Base-by-base conservation (phyloP, 2,329 filamentous ascomycete species). In the Ascochyta fabae region DNA sequence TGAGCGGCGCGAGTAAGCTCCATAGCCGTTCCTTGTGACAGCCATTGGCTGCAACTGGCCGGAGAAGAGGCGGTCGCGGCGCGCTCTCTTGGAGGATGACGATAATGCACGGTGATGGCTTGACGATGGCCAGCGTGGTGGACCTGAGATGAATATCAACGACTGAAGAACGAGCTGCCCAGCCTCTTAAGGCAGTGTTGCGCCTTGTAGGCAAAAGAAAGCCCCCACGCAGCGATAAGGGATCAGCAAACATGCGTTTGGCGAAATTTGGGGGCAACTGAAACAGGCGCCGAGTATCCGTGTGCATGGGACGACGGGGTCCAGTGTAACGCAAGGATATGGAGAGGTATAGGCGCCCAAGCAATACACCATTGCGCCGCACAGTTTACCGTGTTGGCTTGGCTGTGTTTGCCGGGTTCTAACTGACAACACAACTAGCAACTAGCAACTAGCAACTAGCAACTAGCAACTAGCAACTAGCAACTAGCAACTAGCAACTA, bases 191-290 rank as follows among this genome's bases (percentile, higher is more conserved):
- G 61, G 42, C 45, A 45, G 47, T 27, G 42, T 46, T 50, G 44
- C 44, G 19, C 13, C 29, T 34, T 19, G 22, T 7, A 42, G 40
- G 24, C 36, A 48, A 40, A 12, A 26, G 0, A 13, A 34, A 27
- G 44, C 48, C 59, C 56, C 60, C 62, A 65, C 60, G 47, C 53
- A 45, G 47, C 45, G 60, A 66, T 65, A 63, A 58, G 54, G 33
- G 35, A 51, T 44, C 43, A 51, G 27, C 42, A 48, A 53, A 46
- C 41, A 47, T 23, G 35, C 42, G 40, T 48, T 40, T 45, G 46
- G 44, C 38, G 19, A 19, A 33, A 49, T 35, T 41, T 52, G 34
- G 40, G 34, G 49, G 58, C 48, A 58, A 49, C 38, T 63, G 59
- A 60, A 63, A 60, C 57, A 60, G 50, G 48, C 47, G 53, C 58